Percentiles rank a stretch among this genome's conserved stretches.
phyloP scores from a whole-genome alignment of 179 eudicot species.

The Spergularia azorica region DNA sequence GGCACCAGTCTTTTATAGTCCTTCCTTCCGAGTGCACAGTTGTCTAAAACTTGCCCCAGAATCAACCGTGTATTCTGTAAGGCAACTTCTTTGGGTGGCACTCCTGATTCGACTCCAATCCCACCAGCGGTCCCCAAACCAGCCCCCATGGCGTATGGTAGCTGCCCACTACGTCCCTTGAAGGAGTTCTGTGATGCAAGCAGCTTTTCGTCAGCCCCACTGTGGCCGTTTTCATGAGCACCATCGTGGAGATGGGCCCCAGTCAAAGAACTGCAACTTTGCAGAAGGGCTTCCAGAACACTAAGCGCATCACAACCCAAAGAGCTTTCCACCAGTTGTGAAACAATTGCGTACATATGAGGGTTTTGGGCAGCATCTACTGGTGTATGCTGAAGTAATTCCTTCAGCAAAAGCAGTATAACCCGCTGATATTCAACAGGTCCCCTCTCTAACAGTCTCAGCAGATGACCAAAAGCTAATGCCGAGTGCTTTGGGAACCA shows the following conservation, averaged over 20 bases:
- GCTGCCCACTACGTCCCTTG: constrained; percentile 92
- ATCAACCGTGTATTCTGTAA: constrained; percentile 83
- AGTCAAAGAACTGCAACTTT: constrained; percentile 82
- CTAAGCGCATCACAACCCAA: constrained; percentile 96
- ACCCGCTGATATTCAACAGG: constrained; percentile 91
- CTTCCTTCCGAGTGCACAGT: constrained; percentile 87
- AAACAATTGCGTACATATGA: constrained; percentile 96
- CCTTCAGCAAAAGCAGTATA: constrained; percentile 81
- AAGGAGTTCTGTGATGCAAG: constrained; percentile 83
- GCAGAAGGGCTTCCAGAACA: constrained; percentile 93
- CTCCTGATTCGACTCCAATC: constrained; percentile 53
- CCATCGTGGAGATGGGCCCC: constrained; percentile 67
- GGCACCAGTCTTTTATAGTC: constrained; percentile 90
- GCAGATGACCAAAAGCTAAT: constrained; percentile 85
- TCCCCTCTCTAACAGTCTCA: constrained; percentile 81
- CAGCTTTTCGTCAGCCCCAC: constrained; percentile 68
- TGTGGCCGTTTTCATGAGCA: constrained; percentile 59
- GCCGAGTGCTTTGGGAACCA: constrained; percentile 99
- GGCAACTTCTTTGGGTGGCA: constrained; percentile 75
- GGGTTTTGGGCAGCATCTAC: constrained; percentile 99
- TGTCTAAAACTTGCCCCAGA: constrained; percentile 85
- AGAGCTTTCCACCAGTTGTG: constrained; percentile 96
- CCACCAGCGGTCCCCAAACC: constrained; percentile 55
- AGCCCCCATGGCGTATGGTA: constrained; percentile 59
- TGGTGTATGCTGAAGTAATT: constrained; percentile 92